A percentile compares a stretch with the other conserved stretches of the same genome.
Conservation (phyloP, 805 yeast genomes). For the Lipomyces yamanashiensis region DNA sequence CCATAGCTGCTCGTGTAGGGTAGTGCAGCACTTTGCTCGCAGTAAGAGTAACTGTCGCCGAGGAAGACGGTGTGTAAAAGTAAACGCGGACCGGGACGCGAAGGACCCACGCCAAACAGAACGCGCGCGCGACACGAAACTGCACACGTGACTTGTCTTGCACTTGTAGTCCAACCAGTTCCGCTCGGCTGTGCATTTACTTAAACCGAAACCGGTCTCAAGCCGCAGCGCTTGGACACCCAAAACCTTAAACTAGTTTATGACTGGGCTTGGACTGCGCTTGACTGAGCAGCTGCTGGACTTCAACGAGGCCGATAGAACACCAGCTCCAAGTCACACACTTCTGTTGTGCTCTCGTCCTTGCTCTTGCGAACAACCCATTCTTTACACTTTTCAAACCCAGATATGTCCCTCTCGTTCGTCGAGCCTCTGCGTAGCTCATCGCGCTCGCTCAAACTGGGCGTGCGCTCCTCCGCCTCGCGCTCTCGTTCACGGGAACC, state of each 20-base stretch:
- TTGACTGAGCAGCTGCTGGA: too few relatives aligned
- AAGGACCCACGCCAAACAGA: not conserved
- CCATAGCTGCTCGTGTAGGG: constrained; percentile 1
- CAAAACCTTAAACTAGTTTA: too few relatives aligned
- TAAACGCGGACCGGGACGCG: not conserved
- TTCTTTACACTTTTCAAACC: too few relatives aligned
- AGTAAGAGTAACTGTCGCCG: not conserved
- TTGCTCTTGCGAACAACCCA: too few relatives aligned
- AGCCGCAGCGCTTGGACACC: not conserved
- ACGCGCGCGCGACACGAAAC: not conserved
- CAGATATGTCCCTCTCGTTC: constrained; percentile 18
- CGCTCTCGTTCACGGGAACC: constrained; percentile 4
- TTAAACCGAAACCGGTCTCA: not conserved
- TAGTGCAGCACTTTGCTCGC: not conserved
- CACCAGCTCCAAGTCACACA: too few relatives aligned
- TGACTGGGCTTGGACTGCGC: too few relatives aligned
- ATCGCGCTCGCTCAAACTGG: constrained; percentile 25
- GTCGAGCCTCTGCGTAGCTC: constrained; percentile 24
- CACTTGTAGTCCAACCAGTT: not conserved
- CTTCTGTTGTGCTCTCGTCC: too few relatives aligned
- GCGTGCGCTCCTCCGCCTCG: constrained; percentile 8
- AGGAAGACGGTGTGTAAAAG: not conserved
- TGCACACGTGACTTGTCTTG: not conserved
- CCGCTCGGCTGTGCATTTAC: not conserved
- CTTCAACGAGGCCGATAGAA: too few relatives aligned